Evolutionary conservation across 805 yeast genomes (phyloP), one percentile per base, ranked within the genome.

Genomic region (Spathaspora sp.): DNA sequence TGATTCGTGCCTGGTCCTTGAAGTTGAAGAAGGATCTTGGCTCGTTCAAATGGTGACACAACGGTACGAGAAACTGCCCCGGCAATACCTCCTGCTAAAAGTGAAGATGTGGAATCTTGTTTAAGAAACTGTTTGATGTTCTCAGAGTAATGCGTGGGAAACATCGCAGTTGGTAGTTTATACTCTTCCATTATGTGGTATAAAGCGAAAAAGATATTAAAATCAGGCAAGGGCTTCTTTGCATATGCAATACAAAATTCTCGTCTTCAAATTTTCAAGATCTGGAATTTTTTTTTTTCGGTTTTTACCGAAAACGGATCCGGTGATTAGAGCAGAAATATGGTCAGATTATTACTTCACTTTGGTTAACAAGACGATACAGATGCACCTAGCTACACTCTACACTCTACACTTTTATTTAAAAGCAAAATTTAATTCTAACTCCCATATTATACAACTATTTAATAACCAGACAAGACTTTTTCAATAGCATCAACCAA

Each of bases 1-100:
- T 64, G 76, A 42, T 69, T 78, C 1, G 80, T 73, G 26, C 74
- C 78, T 14, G 75, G 75, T 10, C 88, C 94, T 68, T 93, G 97
- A 35, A 94, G 83, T 69, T 93, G 99, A 60, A 91, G 82, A 23
- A 93, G 69, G 55, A 94, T 94, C 69, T 93, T 93, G 59, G 94
- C 96, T 58, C 99, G 76, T 67, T 93, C 99, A 68, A 93, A 84
- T 1, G 99, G 99, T 11, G 97, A 89, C 5, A 92, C 97, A 1
- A 87, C 89, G 0, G 98, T 93, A 50, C 98, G 76, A 1, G 96
- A 88, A 0, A 86, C 73, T 0, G 90, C 90, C 16, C 96, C 96
- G 2, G 78, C 93, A 8, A 83, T 60, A 6, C 94, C 94, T 14
- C 96, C 96, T 5, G 89, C 79, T 8, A 86, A 52, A 39, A 87